phyloP scores from a whole-genome alignment of 352 stramenopile genomes.

The Phytophthora multivora region DNA sequence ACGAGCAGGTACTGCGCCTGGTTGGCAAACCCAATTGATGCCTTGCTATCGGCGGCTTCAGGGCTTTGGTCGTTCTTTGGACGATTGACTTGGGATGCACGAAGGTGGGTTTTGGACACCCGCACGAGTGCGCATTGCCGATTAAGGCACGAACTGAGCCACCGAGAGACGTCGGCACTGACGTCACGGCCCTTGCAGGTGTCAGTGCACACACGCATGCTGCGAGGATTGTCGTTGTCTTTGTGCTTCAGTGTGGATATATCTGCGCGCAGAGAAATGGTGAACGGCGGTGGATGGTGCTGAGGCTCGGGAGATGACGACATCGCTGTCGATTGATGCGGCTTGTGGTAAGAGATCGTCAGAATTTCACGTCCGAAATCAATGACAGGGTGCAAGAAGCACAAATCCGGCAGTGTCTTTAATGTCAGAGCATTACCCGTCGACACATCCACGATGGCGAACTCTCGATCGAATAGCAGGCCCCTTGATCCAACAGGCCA shows the following conservation, averaged over 20 bases:
- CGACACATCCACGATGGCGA: slow-evolving; percentile 66
- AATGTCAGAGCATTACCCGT: slow-evolving; percentile 56
- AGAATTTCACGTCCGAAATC: slow-evolving; percentile 65
- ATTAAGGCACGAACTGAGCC: slow-evolving; percentile 67
- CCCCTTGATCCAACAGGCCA: slow-evolving; percentile 69
- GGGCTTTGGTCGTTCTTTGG: slow-evolving; percentile 6
- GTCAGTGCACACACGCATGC: slow-evolving; percentile 59
- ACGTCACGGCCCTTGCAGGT: slow-evolving; percentile 60
- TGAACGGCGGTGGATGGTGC: slow-evolving; percentile 24
- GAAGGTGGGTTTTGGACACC: slow-evolving; percentile 51
- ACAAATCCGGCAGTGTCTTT: slow-evolving; percentile 65
- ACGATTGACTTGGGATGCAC: slow-evolving; percentile 28
- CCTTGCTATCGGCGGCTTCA: not conserved
- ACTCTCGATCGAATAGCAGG: slow-evolving; percentile 76
- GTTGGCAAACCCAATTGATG: slow-evolving; percentile 79
- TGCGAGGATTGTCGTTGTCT: slow-evolving; percentile 27
- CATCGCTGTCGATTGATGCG: slow-evolving; percentile 3
- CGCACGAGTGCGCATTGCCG: slow-evolving; percentile 75
- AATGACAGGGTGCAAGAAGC: slow-evolving; percentile 61
- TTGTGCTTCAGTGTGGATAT: slow-evolving; percentile 20
- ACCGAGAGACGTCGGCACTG: slow-evolving; percentile 53
- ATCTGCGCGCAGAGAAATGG: slow-evolving; percentile 41
- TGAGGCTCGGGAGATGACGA: slow-evolving; percentile 7
- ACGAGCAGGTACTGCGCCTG: slow-evolving; percentile 73
- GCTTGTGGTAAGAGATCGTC: slow-evolving; percentile 44